phyloP scores from a whole-genome alignment of 2,329 filamentous ascomycete species.

The Hymenoscyphus fraxineus region DNA sequence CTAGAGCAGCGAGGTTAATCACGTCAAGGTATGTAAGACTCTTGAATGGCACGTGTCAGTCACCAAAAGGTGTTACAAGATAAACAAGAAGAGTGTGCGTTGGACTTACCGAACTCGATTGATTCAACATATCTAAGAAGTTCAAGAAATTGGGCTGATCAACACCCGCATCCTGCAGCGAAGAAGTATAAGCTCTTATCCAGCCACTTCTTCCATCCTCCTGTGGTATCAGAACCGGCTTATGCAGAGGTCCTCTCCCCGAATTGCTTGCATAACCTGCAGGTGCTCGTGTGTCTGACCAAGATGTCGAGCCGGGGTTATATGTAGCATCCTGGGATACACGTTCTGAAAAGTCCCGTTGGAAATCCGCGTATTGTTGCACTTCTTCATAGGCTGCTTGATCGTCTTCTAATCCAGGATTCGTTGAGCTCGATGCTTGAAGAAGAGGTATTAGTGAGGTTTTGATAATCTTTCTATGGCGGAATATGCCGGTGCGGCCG shows the following conservation, averaged over 20 bases:
- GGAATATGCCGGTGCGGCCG: background rate
- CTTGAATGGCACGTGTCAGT: background rate
- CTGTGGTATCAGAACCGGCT: conserved; percentile 7
- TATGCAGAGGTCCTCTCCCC: background rate
- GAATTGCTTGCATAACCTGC: background rate
- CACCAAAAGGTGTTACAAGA: background rate
- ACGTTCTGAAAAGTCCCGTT: background rate
- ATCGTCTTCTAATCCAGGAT: background rate
- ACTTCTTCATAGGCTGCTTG: conserved; percentile 3
- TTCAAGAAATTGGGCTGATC: conserved; percentile 1
- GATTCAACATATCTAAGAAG: conserved; percentile 4
- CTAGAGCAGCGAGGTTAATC: conserved; percentile 3
- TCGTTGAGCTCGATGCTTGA: background rate
- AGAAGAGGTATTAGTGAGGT: background rate
- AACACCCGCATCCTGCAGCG: background rate
- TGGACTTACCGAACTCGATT: background rate
- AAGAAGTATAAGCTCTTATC: conserved; percentile 2
- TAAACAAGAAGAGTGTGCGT: background rate
- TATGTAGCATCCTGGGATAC: background rate
- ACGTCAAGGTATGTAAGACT: conserved; percentile 5
- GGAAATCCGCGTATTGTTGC: conserved; percentile 1
- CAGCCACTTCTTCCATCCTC: conserved; percentile 3
- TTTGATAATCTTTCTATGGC: background rate
- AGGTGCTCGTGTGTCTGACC: background rate
- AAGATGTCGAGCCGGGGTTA: background rate